Evolutionary conservation across 2,329 filamentous ascomycete genomes (phyloP).

Genomic region (Colletotrichum scovillei): DNA sequence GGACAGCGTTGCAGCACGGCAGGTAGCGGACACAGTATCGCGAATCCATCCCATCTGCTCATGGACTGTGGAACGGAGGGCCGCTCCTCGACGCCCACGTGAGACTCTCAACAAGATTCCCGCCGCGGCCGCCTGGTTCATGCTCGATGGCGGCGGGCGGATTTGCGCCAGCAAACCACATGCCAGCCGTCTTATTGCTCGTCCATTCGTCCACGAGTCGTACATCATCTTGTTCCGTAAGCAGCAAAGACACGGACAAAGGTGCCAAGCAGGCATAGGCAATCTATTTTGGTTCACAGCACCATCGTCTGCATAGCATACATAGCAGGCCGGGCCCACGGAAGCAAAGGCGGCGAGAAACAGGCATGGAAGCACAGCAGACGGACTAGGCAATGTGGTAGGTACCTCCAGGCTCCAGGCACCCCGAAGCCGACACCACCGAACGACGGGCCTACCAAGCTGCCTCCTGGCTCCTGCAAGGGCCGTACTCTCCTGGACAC

Average conservation of each 20-base stretch:
- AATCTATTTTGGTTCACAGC: conserved; percentile 24
- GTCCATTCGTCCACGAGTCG: conserved; percentile 14
- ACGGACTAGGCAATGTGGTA: background rate
- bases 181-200: conserved; percentile 11
- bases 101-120: conserved; percentile 33
- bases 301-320: background rate
- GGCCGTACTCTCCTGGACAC: conserved; percentile 20
- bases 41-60: conserved; percentile 20
- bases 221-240: conserved; percentile 33
- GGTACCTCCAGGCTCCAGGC: background rate
- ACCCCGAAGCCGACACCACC: conserved; percentile 5
- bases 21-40: conserved; percentile 30
- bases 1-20: background rate
- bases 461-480: conserved; percentile 20
- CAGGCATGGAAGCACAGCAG: background rate
- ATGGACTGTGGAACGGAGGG: conserved; percentile 28
- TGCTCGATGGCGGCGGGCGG: conserved; percentile 27
- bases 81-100: conserved; percentile 25
- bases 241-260: conserved; percentile 10
- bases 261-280: conserved; percentile 29
- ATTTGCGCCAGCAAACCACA: conserved; percentile 24
- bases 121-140: conserved; percentile 25
- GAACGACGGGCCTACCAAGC: background rate
- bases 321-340: background rate
- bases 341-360: background rate